Evolutionary conservation across 805 yeast genomes (phyloP).

Genomic region (Ogataea pini): DNA sequence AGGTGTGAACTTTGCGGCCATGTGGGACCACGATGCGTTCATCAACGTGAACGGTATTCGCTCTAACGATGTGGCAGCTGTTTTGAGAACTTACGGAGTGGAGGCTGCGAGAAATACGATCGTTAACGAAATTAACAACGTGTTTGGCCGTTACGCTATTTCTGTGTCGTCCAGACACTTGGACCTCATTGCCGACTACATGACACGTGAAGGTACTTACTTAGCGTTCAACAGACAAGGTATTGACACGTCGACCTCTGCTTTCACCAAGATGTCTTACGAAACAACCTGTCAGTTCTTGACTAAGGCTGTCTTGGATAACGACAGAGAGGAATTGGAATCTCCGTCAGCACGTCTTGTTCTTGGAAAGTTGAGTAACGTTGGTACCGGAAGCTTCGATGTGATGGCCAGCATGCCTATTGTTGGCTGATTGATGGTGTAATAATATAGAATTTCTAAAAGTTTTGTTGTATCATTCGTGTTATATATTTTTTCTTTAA

Average conservation of each 20-base stretch:
- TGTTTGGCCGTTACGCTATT: slow-evolving; percentile 95
- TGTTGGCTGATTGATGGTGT: background rate
- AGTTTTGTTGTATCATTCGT: background rate
- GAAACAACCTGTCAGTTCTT: slow-evolving; percentile 98
- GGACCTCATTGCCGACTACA: slow-evolving; percentile 96
- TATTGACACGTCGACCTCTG: slow-evolving; percentile 91
- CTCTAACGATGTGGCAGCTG: slow-evolving; percentile 92
- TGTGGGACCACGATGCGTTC: slow-evolving; percentile 98
- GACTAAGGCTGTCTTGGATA: slow-evolving; percentile 93
- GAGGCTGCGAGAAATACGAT: slow-evolving; percentile 99
- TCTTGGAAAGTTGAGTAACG: slow-evolving; percentile 83
- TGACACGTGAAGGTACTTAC: slow-evolving; percentile 98
- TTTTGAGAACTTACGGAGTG: slow-evolving; percentile 89
- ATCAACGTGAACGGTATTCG: slow-evolving; percentile 85
- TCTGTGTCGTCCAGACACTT: slow-evolving; percentile 90
- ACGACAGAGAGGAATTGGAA: slow-evolving; percentile 83
- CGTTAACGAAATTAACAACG: slow-evolving; percentile 93
- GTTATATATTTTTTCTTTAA: background rate
- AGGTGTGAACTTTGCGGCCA: slow-evolving; percentile 95
- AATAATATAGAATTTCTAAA: background rate
- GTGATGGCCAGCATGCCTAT: slow-evolving; percentile 54
- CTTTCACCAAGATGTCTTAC: slow-evolving; percentile 98
- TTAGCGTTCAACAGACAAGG: slow-evolving; percentile 98
- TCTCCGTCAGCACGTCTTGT: slow-evolving; percentile 94
- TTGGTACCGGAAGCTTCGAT: slow-evolving; percentile 97